These are phyloP conservation scores for Phytophthora multivora DNA, from an alignment of 352 stramenopile genomes.

Conservation along the genomic window DNA sequence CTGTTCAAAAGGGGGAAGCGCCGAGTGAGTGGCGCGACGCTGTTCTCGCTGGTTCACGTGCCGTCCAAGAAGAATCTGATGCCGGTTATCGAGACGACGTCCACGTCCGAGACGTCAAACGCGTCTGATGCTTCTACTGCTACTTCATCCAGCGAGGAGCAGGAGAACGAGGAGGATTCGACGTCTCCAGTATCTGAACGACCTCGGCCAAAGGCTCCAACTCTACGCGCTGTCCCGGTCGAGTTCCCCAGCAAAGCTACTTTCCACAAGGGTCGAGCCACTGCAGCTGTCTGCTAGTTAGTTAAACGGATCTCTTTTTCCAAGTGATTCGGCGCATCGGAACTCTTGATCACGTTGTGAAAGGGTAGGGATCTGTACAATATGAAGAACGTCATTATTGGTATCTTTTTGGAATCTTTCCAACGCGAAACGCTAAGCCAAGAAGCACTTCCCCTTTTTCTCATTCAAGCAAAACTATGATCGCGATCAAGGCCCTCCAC, in stretches of 20 bases:
- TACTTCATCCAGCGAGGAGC: conserved; percentile 18
- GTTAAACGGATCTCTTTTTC: not conserved
- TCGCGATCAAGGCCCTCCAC: conserved; percentile 8
- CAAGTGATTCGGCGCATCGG: conserved; percentile 15
- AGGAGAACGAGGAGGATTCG: conserved; percentile 3
- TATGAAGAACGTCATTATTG: conserved; percentile 3
- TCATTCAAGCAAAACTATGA: conserved; percentile 3
- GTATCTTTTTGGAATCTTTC: conserved; percentile 15
- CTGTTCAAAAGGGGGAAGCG: conserved; percentile 41
- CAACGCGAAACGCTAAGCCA: conserved; percentile 5
- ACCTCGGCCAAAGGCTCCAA: conserved; percentile 19
- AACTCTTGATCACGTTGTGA: conserved; percentile 18
- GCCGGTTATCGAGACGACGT: conserved; percentile 16
- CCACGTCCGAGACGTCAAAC: conserved; percentile 14
- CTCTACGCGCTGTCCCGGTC: conserved; percentile 27
- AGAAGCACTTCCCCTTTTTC: conserved; percentile 12
- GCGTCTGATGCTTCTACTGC: conserved; percentile 15
- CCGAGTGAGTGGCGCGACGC: conserved; percentile 25
- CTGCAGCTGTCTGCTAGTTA: conserved; percentile 21
- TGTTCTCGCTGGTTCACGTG: conserved; percentile 39
- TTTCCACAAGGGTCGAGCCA: conserved; percentile 35
- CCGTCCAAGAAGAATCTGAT: conserved; percentile 21
- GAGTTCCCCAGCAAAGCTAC: conserved; percentile 36
- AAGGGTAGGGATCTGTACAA: conserved; percentile 12
- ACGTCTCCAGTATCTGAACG: not conserved